A percentile compares a stretch with the other conserved stretches of the same genome.
These are phyloP conservation scores for Aspergillus alliaceus DNA, from an alignment of 2,329 filamentous ascomycete species.

Conservation along the genomic window DNA sequence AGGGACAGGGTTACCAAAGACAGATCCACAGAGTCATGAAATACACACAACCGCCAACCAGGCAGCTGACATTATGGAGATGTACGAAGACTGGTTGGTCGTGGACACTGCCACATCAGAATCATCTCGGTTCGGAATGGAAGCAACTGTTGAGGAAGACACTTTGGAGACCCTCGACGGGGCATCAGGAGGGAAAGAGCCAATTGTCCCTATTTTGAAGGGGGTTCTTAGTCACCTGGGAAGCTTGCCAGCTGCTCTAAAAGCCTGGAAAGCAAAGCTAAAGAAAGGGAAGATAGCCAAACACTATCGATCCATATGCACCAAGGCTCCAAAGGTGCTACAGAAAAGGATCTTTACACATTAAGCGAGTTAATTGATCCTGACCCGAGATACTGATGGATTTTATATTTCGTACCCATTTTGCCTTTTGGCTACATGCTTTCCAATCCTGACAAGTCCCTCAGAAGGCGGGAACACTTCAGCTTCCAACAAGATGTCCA, in stretches of 20 bases:
- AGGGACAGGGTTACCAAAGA: not conserved
- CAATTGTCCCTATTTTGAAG: not conserved
- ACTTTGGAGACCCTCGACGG: not conserved
- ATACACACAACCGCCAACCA: not conserved
- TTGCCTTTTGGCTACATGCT: not conserved
- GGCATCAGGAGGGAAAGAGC: not conserved
- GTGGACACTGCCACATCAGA: not conserved
- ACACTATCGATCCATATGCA: not conserved
- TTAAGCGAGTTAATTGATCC: not conserved
- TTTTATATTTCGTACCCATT: not conserved
- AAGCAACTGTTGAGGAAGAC: not conserved
- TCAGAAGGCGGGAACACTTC: not conserved
- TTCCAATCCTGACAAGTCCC: not conserved
- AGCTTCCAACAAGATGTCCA: no score
- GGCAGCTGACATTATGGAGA: not conserved
- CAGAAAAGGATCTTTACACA: not conserved
- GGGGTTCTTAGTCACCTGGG: not conserved
- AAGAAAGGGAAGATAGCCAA: not conserved
- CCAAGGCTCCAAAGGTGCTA: not conserved
- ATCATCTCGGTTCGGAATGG: not conserved
- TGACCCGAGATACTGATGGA: not conserved
- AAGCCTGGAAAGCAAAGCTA: not conserved
- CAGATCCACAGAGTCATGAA: not conserved
- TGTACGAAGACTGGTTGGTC: no score
- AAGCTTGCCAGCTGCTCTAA: not conserved